Evolutionary conservation across 1,284 basidiomycete genomes (phyloP).

Genomic region (Clitocybe nebularis): DNA sequence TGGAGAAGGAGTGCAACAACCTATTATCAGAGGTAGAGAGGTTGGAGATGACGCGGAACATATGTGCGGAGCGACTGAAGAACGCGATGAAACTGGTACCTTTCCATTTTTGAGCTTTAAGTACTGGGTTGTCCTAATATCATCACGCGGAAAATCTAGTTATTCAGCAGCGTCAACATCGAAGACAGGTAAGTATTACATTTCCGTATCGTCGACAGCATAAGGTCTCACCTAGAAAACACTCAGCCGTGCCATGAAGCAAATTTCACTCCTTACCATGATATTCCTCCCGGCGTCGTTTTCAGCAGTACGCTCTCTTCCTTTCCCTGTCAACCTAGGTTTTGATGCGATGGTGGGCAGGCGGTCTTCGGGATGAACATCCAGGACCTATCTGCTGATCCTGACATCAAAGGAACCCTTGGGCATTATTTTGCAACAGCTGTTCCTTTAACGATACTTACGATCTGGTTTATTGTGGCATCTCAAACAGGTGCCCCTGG

Average conservation of each 20-base stretch:
- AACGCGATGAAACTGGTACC: slow-evolving; percentile 52
- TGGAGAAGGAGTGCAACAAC: slow-evolving; percentile 38
- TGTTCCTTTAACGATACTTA: slow-evolving; percentile 33
- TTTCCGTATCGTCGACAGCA: slow-evolving; percentile 13
- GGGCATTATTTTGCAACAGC: slow-evolving; percentile 32
- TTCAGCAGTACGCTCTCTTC: slow-evolving; percentile 35
- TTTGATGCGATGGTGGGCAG: slow-evolving; percentile 14
- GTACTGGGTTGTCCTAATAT: too few relatives aligned
- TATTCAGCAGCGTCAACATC: slow-evolving; percentile 40
- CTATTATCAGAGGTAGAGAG: slow-evolving; percentile 43
- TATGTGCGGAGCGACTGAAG: slow-evolving; percentile 43
- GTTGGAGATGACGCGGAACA: slow-evolving; percentile 36
- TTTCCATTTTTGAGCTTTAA: too few relatives aligned
- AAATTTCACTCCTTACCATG: slow-evolving; percentile 49
- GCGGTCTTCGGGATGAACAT: slow-evolving; percentile 44
- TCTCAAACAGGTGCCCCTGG: slow-evolving; percentile 32
- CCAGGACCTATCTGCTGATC: slow-evolving; percentile 27
- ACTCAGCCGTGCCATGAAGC: slow-evolving; percentile 40
- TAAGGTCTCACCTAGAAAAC: not conserved
- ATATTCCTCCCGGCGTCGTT: slow-evolving; percentile 51
- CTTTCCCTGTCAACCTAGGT: not conserved
- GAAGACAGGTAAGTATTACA: slow-evolving; percentile 38
- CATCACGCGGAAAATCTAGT: slow-evolving; percentile 19
- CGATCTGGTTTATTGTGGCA: slow-evolving; percentile 40
- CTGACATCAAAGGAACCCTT: slow-evolving; percentile 24